Conservation (phyloP, 2,329 filamentous ascomycete genomes). For the Ophiostoma quercus region DNA sequence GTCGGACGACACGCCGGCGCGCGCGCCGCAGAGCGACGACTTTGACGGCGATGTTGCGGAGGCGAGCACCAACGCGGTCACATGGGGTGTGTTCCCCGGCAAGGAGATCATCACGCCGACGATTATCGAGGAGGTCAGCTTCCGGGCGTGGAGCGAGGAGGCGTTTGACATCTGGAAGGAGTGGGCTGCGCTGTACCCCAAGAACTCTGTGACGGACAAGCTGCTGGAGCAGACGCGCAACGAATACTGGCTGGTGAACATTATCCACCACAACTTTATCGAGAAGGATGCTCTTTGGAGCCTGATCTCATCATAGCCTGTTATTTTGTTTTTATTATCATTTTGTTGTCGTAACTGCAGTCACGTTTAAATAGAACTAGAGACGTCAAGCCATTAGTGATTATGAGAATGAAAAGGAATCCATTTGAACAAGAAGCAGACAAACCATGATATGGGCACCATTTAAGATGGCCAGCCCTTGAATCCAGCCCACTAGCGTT, state of each 20-base stretch:
- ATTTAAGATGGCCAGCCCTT: neutral
- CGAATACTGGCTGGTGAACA: conserved; percentile 83
- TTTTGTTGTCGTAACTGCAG: neutral
- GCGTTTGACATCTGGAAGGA: conserved; percentile 93
- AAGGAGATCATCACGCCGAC: conserved; percentile 99
- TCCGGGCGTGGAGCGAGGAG: conserved; percentile 94
- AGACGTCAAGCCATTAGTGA: neutral
- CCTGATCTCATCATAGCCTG: conserved; percentile 41
- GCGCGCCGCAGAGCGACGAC: conserved; percentile 32
- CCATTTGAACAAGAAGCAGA: neutral
- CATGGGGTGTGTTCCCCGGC: conserved; percentile 97
- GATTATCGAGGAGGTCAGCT: conserved; percentile 95
- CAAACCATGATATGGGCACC: neutral
- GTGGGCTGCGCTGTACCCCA: conserved; percentile 85
- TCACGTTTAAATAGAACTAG: neutral
- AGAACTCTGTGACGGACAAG: conserved; percentile 63
- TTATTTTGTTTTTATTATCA: neutral
- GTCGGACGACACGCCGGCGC: conserved; percentile 46
- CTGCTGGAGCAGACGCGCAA: conserved; percentile 62
- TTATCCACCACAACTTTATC: conserved; percentile 76
- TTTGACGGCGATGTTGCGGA: conserved; percentile 31
- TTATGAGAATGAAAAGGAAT: neutral
- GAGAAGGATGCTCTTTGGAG: conserved; percentile 68
- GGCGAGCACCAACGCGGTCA: conserved; percentile 80
- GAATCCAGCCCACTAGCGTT: neutral